These are phyloP conservation scores for Blepharisma stoltei DNA, from an alignment of 73 alveolate genomes.

Conservation along the genomic window DNA sequence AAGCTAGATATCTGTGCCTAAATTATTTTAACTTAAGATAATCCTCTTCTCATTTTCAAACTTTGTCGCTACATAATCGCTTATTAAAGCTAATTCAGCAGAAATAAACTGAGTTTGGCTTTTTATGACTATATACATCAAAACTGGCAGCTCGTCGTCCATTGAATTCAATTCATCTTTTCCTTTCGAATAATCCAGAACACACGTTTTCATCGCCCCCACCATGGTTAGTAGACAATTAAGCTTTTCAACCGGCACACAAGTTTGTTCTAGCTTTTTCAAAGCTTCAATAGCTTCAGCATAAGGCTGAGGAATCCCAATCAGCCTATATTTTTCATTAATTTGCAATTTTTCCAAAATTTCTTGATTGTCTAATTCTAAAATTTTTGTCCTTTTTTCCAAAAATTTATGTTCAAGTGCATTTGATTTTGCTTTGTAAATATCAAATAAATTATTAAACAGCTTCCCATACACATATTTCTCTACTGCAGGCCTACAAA, in stretches of 20 bases:
- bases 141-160: slow-evolving; percentile 27
- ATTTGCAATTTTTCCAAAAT: not conserved
- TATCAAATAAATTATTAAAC: slow-evolving; percentile 42
- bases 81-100: slow-evolving; percentile 1
- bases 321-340: not conserved
- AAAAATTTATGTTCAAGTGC: slow-evolving; percentile 43
- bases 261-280: not conserved
- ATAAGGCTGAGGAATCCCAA: slow-evolving; percentile 13
- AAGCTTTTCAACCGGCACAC: slow-evolving; percentile 5
- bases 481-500: slow-evolving; percentile 64
- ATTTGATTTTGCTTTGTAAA: slow-evolving; percentile 49
- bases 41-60: slow-evolving; percentile 22
- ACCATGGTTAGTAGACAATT: not conserved
- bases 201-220: slow-evolving; percentile 26
- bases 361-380: not conserved
- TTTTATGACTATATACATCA: not conserved
- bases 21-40: not conserved
- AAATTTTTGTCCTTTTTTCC: slow-evolving; percentile 33
- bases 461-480: slow-evolving; percentile 58
- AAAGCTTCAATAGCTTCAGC: slow-evolving; percentile 8
- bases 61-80: not conserved
- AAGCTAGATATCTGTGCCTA: too few species aligned
- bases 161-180: not conserved
- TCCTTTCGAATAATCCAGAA: slow-evolving; percentile 30
- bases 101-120: not conserved